Evolutionary conservation across 1,284 basidiomycete species (phyloP).

Genomic region (Irpex sp.): DNA sequence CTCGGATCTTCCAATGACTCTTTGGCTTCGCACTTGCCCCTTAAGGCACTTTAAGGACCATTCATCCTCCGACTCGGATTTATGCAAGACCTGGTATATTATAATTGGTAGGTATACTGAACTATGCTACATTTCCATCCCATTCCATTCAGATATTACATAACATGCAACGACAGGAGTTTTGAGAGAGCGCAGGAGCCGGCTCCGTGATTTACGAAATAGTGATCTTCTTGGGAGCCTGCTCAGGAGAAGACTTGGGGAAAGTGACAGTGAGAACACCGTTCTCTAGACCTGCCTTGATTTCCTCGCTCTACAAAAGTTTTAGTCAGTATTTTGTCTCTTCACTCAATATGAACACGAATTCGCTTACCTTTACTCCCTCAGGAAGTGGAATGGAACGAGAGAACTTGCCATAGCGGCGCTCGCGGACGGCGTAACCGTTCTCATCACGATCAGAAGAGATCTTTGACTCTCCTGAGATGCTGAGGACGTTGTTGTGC

Average conservation of each 20-base stretch:
- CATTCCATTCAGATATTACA: neutral
- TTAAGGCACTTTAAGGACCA: too few relatives aligned
- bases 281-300: slow-evolving; percentile 41
- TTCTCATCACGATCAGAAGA: slow-evolving; percentile 34
- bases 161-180: neutral
- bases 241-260: slow-evolving; percentile 36
- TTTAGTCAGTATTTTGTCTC: slow-evolving; percentile 5
- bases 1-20: too few relatives aligned
- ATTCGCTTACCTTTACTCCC: slow-evolving; percentile 41
- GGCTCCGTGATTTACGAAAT: slow-evolving; percentile 20
- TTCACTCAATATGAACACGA: neutral
- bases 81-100: neutral
- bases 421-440: slow-evolving; percentile 48
- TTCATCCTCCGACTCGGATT: too few relatives aligned
- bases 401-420: slow-evolving; percentile 43
- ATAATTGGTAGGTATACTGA: neutral
- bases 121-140: neutral
- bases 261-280: slow-evolving; percentile 42
- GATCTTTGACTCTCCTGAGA: slow-evolving; percentile 41
- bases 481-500: slow-evolving; percentile 37
- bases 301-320: slow-evolving; percentile 31
- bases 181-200: neutral
- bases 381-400: slow-evolving; percentile 42
- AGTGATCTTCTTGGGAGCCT: slow-evolving; percentile 33
- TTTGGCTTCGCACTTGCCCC: too few relatives aligned